Conservation (phyloP, 495 filamentous ascomycete species). For the Aspergillus funiculosus region DNA sequence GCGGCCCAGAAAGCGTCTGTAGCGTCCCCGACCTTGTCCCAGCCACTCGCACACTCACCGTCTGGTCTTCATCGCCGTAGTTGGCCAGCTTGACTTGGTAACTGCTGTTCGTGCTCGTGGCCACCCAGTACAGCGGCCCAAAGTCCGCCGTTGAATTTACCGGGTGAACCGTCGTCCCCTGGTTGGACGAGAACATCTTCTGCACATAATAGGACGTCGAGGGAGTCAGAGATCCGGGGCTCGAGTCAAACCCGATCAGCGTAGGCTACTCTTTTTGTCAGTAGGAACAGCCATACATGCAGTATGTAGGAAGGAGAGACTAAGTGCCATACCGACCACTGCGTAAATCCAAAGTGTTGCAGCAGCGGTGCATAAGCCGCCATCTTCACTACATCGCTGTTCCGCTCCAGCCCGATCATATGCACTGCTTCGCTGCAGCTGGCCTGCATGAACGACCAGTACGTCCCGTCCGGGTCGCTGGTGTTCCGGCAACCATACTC, state of each 20-base stretch:
- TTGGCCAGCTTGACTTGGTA: conserved; percentile 34
- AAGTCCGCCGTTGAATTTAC: conserved; percentile 36
- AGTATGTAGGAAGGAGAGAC: not conserved
- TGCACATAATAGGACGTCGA: conserved; percentile 37
- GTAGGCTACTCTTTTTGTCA: conserved; percentile 24
- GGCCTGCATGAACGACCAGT: conserved; percentile 48
- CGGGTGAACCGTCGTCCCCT: conserved; percentile 51
- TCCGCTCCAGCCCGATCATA: conserved; percentile 62
- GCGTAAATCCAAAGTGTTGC: conserved; percentile 39
- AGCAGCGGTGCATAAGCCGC: conserved; percentile 47
- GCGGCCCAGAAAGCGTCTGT: conserved; percentile 25
- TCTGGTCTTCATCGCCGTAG: conserved; percentile 22
- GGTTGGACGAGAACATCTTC: conserved; percentile 47
- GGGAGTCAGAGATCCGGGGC: conserved; percentile 37
- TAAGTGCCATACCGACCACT: conserved; percentile 33
- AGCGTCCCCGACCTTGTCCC: conserved; percentile 23
- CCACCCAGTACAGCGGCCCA: conserved; percentile 57
- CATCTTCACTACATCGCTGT: conserved; percentile 52
- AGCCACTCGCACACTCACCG: conserved; percentile 23
- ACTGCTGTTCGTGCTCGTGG: conserved; percentile 33
- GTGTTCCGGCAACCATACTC: conserved; percentile 56
- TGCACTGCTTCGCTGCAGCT: conserved; percentile 61
- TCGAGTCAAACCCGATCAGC: conserved; percentile 39
- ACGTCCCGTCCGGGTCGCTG: conserved; percentile 26
- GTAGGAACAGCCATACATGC: not conserved